A percentile compares a stretch with the other conserved stretches of the same genome.
phyloP scores from a whole-genome alignment of 2,329 filamentous ascomycete genomes.

The Ophiostoma sp. region DNA sequence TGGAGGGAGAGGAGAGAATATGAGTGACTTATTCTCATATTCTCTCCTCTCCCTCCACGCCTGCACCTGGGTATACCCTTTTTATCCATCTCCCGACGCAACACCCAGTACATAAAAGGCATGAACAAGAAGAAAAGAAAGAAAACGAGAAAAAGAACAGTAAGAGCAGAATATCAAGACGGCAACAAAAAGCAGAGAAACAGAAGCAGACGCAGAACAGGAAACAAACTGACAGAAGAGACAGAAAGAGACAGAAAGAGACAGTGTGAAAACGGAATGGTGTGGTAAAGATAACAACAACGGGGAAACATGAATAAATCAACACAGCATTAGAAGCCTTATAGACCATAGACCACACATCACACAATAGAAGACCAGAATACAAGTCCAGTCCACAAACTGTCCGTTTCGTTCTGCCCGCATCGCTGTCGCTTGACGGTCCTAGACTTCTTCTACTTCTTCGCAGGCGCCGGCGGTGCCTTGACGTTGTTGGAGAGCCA shows the following conservation, averaged over 20 bases:
- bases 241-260: neutral
- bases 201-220: neutral
- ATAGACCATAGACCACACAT: neutral
- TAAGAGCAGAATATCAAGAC: neutral
- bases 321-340: constrained; percentile 8
- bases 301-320: neutral
- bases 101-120: constrained; percentile 4
- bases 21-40: no score
- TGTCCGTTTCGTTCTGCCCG: neutral
- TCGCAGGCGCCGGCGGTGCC: constrained; percentile 54
- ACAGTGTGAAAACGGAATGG: no score
- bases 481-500: constrained; percentile 88
- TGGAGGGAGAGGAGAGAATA: neutral
- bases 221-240: constrained; percentile 2
- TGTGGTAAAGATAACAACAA: neutral
- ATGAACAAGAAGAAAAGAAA: constrained; percentile 1
- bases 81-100: constrained; percentile 11
- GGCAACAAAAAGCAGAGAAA: constrained; percentile 4
- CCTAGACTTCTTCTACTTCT: no score
- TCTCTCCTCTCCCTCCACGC: neutral
- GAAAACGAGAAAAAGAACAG: neutral
- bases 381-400: neutral
- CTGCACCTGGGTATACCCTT: constrained; percentile 18
- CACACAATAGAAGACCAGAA: no score
- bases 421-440: neutral